Conservation (phyloP, 1,139 yeast species). For the Suhomyces wounanorum region DNA sequence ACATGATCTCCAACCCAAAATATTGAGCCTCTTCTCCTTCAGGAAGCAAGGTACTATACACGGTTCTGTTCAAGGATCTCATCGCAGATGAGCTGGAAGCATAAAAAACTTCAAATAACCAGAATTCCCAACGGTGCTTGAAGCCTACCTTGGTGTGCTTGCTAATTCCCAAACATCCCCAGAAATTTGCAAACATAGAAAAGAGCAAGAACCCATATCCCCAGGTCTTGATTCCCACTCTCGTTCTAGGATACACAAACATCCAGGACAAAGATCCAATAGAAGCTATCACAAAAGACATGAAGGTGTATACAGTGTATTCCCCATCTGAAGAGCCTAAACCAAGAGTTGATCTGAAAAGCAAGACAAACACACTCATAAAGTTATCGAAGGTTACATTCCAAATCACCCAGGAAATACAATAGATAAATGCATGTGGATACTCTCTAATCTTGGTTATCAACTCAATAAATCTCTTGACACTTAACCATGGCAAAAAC, state of each 20-base stretch:
- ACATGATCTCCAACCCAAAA: constrained; percentile 45
- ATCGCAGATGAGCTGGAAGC: constrained; percentile 39
- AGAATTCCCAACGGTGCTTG: constrained; percentile 47
- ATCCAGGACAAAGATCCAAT: constrained; percentile 44
- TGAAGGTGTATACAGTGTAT: constrained; percentile 43
- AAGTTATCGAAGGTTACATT: constrained; percentile 42
- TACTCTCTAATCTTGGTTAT: constrained; percentile 30
- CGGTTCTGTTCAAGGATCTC: constrained; percentile 40
- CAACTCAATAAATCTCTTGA: constrained; percentile 29
- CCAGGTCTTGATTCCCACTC: constrained; percentile 36
- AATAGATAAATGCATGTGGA: constrained; percentile 41
- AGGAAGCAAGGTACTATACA: constrained; percentile 44
- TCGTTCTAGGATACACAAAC: constrained; percentile 32
- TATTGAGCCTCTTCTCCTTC: constrained; percentile 48
- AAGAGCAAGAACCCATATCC: constrained; percentile 34
- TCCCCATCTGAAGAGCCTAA: constrained; percentile 42
- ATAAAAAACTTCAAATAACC: constrained; percentile 44
- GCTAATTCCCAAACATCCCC: constrained; percentile 47
- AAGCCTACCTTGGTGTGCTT: constrained; percentile 33
- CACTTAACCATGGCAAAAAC: constrained; percentile 25
- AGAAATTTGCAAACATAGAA: constrained; percentile 38
- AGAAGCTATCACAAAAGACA: constrained; percentile 38
- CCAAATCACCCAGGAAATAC: constrained; percentile 50
- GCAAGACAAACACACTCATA: constrained; percentile 37
- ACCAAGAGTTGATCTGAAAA: constrained; percentile 47